These are phyloP conservation scores for Clavispora asparagi DNA, from an alignment of 805 yeast species.

Conservation along the genomic window DNA sequence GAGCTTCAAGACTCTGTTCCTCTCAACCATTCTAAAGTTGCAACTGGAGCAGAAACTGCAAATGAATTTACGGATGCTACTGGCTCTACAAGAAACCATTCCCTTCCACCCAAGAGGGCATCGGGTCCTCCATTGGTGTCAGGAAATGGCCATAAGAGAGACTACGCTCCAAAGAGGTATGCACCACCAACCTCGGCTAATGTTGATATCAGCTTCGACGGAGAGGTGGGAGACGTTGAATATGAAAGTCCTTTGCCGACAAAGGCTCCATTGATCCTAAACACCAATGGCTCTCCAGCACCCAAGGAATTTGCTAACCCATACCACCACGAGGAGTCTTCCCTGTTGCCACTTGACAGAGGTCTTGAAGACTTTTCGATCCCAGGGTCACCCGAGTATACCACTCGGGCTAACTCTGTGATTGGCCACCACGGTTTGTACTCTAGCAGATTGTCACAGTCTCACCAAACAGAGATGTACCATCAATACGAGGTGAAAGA, in stretches of 20 bases:
- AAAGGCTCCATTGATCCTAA: conserved; percentile 6
- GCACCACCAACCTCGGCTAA: conserved; percentile 12
- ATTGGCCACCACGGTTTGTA: conserved; percentile 31
- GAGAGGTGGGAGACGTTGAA: conserved; percentile 8
- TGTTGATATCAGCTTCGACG: conserved; percentile 31
- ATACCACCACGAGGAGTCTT: conserved; percentile 14
- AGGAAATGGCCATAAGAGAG: not conserved
- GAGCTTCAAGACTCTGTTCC: not conserved
- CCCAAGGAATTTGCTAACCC: conserved; percentile 20
- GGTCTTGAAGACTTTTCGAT: conserved; percentile 38
- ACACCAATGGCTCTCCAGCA: conserved; percentile 2
- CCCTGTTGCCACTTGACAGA: conserved; percentile 12
- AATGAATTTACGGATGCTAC: not conserved
- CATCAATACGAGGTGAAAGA: conserved; percentile 42
- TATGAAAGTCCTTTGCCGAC: conserved; percentile 5
- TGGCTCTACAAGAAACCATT: not conserved
- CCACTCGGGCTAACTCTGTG: conserved; percentile 42
- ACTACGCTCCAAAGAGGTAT: not conserved
- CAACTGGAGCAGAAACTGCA: not conserved
- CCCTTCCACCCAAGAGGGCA: not conserved
- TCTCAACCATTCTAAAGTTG: not conserved
- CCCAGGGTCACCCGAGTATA: conserved; percentile 41
- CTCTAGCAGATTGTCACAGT: conserved; percentile 38
- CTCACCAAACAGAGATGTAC: conserved; percentile 39
- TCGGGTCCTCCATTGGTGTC: not conserved